Conservation (phyloP, 495 filamentous ascomycete genomes). For the Emericellopsis terricola region DNA sequence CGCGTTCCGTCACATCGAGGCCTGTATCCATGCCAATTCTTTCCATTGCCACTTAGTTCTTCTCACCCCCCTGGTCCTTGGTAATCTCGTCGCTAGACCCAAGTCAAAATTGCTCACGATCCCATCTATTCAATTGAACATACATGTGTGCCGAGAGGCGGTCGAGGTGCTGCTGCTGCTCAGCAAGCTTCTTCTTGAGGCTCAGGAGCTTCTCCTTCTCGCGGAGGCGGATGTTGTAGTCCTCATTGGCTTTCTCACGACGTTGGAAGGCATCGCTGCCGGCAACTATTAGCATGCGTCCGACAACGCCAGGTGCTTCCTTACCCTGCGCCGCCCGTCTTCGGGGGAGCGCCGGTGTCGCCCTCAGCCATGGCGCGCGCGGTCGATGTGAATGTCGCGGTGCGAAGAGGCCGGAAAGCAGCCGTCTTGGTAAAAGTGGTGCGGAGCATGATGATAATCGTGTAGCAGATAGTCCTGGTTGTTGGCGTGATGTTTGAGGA, state of each 20-base stretch:
- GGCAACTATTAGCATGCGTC: not conserved
- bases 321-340: constrained; percentile 24
- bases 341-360: constrained; percentile 46
- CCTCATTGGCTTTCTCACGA: constrained; percentile 78
- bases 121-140: too few species aligned
- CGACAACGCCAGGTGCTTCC: constrained; percentile 8
- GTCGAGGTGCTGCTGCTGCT: constrained; percentile 67
- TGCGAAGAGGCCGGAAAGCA: constrained; percentile 24
- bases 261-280: constrained; percentile 66
- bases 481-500: not conserved
- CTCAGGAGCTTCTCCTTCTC: constrained; percentile 68
- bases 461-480: not conserved
- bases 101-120: too few species aligned
- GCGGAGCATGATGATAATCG: constrained; percentile 37
- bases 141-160: constrained; percentile 76
- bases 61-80: constrained; percentile 49
- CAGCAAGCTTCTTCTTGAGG: constrained; percentile 59
- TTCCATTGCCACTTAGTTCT: constrained; percentile 33
- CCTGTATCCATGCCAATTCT: not conserved
- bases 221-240: constrained; percentile 61
- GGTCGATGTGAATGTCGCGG: constrained; percentile 44
- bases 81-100: constrained; percentile 55
- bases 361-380: constrained; percentile 44
- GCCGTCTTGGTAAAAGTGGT: constrained; percentile 40
- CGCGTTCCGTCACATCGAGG: too few species aligned